Evolutionary conservation across 257 asterid species (phyloP).

Genomic region (Solanum infundibuliforme): DNA sequence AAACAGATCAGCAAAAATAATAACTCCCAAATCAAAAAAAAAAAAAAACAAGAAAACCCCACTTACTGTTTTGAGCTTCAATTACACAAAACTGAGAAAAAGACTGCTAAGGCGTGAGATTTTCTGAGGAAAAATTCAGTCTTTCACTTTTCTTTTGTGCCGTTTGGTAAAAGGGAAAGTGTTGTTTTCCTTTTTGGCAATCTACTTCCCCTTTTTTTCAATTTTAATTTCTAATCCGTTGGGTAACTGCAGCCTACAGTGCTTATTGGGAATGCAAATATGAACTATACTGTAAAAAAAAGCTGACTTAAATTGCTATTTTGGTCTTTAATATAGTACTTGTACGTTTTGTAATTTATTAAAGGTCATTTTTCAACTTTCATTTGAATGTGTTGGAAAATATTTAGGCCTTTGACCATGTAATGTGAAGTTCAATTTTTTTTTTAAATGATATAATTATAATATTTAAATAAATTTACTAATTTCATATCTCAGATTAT

Average conservation of each 20-base stretch:
- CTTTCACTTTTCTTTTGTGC: slow-evolving; percentile 37
- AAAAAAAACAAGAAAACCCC: slow-evolving; percentile 23
- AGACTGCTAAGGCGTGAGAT: slow-evolving; percentile 25
- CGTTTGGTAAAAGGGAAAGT: slow-evolving; percentile 57
- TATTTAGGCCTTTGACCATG: not conserved
- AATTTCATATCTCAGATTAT: not conserved
- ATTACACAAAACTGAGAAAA: slow-evolving; percentile 20
- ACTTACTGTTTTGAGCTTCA: slow-evolving; percentile 19
- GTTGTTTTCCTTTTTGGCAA: slow-evolving; percentile 12
- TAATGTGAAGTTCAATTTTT: not conserved
- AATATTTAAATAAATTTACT: not conserved
- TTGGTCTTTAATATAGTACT: not conserved
- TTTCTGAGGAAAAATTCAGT: slow-evolving; percentile 29
- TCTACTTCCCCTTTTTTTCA: not conserved
- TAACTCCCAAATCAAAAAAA: slow-evolving; percentile 14
- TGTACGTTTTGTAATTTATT: not conserved
- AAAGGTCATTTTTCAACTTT: not conserved
- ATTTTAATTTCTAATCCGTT: not conserved
- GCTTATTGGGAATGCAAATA: not conserved
- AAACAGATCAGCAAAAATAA: slow-evolving; percentile 7
- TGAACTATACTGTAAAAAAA: not conserved
- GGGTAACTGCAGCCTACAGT: not conserved
- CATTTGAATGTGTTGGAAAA: not conserved
- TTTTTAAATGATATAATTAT: not conserved
- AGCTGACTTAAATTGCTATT: not conserved